Conservation (phyloP, 352 stramenopile species). For the Pythium vanterpoolii region DNA sequence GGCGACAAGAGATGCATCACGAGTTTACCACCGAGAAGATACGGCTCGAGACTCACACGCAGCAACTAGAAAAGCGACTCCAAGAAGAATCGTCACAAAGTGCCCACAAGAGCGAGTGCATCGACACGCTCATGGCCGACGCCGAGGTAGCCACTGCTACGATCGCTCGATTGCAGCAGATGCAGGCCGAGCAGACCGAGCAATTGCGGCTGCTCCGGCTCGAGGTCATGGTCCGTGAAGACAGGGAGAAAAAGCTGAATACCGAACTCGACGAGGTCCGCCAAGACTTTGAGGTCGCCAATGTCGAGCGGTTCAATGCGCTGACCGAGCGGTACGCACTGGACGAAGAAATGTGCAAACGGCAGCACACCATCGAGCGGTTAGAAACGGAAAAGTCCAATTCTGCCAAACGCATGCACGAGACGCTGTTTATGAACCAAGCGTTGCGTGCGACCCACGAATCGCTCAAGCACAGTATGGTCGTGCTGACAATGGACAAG, state of each 20-base stretch:
- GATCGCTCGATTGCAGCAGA: constrained; percentile 38
- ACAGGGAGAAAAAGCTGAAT: constrained; percentile 60
- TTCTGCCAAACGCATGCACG: constrained; percentile 65
- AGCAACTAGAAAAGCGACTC: constrained; percentile 28
- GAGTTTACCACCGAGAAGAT: constrained; percentile 39
- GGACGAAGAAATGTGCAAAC: constrained; percentile 62
- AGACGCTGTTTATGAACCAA: constrained; percentile 77
- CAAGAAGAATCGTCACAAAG: constrained; percentile 34
- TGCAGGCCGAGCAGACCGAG: constrained; percentile 33
- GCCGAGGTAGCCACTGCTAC: constrained; percentile 31
- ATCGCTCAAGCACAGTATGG: constrained; percentile 53
- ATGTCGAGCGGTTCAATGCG: constrained; percentile 61
- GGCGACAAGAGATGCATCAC: constrained; percentile 50
- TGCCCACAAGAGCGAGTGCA: constrained; percentile 43
- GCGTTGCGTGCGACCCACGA: constrained; percentile 58
- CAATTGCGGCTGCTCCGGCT: constrained; percentile 57
- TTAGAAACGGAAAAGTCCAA: constrained; percentile 55
- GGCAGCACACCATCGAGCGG: constrained; percentile 46
- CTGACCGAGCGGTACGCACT: constrained; percentile 53
- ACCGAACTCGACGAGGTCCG: constrained; percentile 51
- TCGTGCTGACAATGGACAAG: constrained; percentile 60
- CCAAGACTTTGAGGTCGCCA: constrained; percentile 63
- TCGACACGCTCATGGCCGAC: constrained; percentile 45
- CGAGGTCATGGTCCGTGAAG: constrained; percentile 68
- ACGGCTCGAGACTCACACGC: constrained; percentile 32